phyloP scores from a whole-genome alignment of 495 filamentous ascomycete species.

The Xylaria cubensis region DNA sequence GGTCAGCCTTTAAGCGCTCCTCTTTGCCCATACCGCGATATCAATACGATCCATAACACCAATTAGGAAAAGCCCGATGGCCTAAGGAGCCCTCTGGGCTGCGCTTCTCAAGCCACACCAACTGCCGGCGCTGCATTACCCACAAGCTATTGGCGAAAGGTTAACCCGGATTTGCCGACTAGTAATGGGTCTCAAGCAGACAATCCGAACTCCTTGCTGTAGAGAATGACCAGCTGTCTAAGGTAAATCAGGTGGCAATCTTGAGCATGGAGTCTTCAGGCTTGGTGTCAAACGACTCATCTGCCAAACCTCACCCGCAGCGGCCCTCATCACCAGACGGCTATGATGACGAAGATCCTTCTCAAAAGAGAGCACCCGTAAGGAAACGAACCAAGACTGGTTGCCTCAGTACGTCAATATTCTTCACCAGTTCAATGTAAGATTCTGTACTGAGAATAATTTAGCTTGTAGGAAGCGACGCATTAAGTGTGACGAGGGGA shows the following conservation, averaged over 20 bases:
- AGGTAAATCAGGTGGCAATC: slow-evolving; percentile 11
- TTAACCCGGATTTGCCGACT: background rate
- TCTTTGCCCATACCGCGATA: background rate
- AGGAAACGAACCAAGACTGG: slow-evolving; percentile 94
- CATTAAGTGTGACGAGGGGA: slow-evolving; percentile 97
- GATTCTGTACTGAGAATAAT: slow-evolving; percentile 30
- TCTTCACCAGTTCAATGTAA: slow-evolving; percentile 17
- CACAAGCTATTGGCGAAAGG: slow-evolving; percentile 21
- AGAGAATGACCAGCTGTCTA: slow-evolving; percentile 16
- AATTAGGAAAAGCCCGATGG: slow-evolving; percentile 15
- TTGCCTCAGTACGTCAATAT: slow-evolving; percentile 78
- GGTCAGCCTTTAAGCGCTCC: slow-evolving; percentile 1
- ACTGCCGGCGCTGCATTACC: slow-evolving; percentile 18
- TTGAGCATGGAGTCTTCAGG: slow-evolving; percentile 36
- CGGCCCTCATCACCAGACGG: slow-evolving; percentile 36
- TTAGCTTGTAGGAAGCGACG: slow-evolving; percentile 90
- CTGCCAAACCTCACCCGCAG: slow-evolving; percentile 31
- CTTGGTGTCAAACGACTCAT: slow-evolving; percentile 28
- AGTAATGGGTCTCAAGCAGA: background rate
- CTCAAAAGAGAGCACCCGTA: slow-evolving; percentile 43
- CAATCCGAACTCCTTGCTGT: background rate
- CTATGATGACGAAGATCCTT: slow-evolving; percentile 38
- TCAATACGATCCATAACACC: background rate
- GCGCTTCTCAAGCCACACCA: slow-evolving; percentile 18
- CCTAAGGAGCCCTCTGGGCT: slow-evolving; percentile 3